Base-by-base conservation (phyloP, 2,329 filamentous ascomycete genomes). In the Paraphaeosphaeria sporulosa region DNA sequence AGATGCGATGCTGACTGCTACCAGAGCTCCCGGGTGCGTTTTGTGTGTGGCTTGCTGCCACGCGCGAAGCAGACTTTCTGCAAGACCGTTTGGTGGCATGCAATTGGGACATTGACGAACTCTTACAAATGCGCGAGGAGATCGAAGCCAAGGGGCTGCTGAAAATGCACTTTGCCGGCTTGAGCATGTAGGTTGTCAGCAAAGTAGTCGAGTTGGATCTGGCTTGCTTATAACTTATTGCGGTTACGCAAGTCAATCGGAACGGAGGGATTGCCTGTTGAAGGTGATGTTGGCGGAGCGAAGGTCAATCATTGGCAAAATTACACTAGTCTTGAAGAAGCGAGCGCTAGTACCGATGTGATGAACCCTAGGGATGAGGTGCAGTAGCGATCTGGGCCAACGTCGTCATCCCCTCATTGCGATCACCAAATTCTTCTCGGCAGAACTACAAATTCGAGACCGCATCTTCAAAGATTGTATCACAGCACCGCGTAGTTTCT, bases 81-180 rank as follows among this genome's bases (percentile, higher is more conserved):
- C 42, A 55, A n/a, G 4, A 34, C 5, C 19, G 42, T 3, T 38
- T 49, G 4, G 19, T 49, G 13, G 44, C 44, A 23, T 25, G 21
- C 9, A 49, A 49, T 43, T 50, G 46, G 43, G 44, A 57, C 50
- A 46, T 50, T 30, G 44, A 49, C 19, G 36, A 57, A 23, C 34
- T 43, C 19, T 49, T 40, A 23, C n/a, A 30, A n/a, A 49, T 40
- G 34, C 49, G 49, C 34, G 23, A 52, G 21, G 49, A 40, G 19
- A 40, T 52, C 15, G 34, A 52, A 40, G 36, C 12, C 19, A 40
- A 25, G n/a, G 32, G 21, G 10, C 13, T 52, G 32, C 25, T 52
- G 49, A 52, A 42, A 34, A 25, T 52, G 21, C 12, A 17, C 9
- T 50, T 50, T 19, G 27, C 30, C 17, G 48, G 48, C 2, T 23